phyloP scores from a whole-genome alignment of 176 grass and related monocot genomes.

The Oryza meyeriana region DNA sequence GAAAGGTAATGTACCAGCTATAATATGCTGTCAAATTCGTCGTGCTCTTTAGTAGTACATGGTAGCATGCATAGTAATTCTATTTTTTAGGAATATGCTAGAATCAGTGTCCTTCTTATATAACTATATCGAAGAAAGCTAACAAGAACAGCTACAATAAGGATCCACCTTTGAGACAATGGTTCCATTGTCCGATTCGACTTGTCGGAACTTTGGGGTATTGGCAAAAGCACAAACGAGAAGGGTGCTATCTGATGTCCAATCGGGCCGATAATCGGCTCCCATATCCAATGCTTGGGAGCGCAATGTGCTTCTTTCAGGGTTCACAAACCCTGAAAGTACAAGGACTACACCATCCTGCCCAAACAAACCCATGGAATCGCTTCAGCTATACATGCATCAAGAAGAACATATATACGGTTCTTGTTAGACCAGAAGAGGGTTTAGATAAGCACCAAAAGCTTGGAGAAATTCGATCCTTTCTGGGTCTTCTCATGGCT shows the following conservation, averaged over 20 bases:
- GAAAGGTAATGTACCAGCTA: not conserved
- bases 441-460: constrained; percentile 45
- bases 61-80: not conserved
- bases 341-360: constrained; percentile 80
- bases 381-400: not conserved
- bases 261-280: constrained; percentile 75
- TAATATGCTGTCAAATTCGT: not conserved
- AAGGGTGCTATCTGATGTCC: constrained; percentile 77
- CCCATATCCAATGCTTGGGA: constrained; percentile 88
- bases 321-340: constrained; percentile 87
- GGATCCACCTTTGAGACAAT: constrained; percentile 74
- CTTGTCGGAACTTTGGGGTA: constrained; percentile 89
- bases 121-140: not conserved
- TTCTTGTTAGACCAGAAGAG: not conserved
- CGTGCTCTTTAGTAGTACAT: not conserved
- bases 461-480: constrained; percentile 54
- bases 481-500: constrained; percentile 16
- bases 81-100: not conserved
- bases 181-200: constrained; percentile 71
- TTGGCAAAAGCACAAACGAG: constrained; percentile 89
- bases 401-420: not conserved
- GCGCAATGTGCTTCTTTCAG: constrained; percentile 68
- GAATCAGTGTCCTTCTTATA: not conserved
- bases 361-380: not conserved
- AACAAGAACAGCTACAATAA: not conserved